These are phyloP conservation scores for Microsporum ferrugineum DNA, from an alignment of 2,329 filamentous ascomycete species.

Conservation along the genomic window DNA sequence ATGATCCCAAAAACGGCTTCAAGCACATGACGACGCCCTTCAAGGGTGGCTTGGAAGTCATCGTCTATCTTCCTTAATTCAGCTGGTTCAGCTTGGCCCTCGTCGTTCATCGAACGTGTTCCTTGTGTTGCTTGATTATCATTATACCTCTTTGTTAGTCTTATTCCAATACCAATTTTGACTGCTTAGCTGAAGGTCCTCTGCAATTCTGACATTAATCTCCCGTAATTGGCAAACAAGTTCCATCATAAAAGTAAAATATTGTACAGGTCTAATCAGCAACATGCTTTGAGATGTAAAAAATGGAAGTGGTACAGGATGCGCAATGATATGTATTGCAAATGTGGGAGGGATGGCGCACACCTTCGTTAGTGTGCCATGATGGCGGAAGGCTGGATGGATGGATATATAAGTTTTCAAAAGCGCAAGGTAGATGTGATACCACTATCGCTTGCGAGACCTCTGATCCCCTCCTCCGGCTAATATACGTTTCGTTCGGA, in stretches of 20 bases:
- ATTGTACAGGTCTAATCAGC: background rate
- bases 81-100: no score
- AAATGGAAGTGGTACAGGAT: background rate
- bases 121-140: background rate
- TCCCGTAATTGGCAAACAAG: background rate
- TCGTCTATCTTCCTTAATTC: constrained; percentile 24
- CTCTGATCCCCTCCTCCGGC: constrained; percentile 22
- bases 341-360: background rate
- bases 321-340: background rate
- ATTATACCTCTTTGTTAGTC: background rate
- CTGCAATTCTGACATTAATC: background rate
- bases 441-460: background rate
- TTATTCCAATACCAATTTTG: background rate
- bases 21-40: constrained; percentile 40
- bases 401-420: background rate
- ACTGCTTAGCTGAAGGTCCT: background rate
- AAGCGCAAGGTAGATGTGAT: background rate
- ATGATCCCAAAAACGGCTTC: constrained; percentile 39
- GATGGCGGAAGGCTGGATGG: background rate
- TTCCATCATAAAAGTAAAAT: background rate
- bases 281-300: background rate
- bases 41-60: constrained; percentile 39
- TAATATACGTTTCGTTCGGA: constrained; percentile 40
- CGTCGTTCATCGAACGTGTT: background rate
- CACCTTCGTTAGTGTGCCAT: background rate